A percentile compares a stretch with the other conserved stretches of the same genome.
Evolutionary conservation across 1,139 yeast genomes (phyloP).

Genomic region (Hansenula sp.): DNA sequence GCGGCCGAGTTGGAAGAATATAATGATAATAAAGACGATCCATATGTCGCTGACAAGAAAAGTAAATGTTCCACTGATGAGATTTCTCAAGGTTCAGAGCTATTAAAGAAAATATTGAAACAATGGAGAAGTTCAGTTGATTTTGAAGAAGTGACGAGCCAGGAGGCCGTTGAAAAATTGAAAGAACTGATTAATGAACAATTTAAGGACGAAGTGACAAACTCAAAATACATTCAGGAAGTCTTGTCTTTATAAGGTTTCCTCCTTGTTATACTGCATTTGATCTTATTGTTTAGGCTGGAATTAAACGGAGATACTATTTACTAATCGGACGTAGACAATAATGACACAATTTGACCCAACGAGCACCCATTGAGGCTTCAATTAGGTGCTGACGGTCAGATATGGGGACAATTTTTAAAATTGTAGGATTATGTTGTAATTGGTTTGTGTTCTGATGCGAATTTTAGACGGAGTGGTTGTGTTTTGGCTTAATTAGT

Average conservation of each 20-base stretch:
- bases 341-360: no score
- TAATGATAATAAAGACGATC: constrained; percentile 34
- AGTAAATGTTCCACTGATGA: constrained; percentile 54
- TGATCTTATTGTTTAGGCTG: background rate
- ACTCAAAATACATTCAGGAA: constrained; percentile 41
- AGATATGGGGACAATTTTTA: no score
- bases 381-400: no score
- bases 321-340: background rate
- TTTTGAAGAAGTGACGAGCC: constrained; percentile 20
- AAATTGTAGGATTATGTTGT: no score
- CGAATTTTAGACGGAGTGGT: no score
- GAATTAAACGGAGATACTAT: background rate
- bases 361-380: no score
- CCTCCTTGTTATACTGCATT: background rate
- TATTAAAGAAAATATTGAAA: constrained; percentile 52
- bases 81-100: constrained; percentile 50
- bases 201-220: constrained; percentile 24
- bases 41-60: constrained; percentile 41
- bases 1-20: constrained; percentile 82
- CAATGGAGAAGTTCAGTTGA: constrained; percentile 57
- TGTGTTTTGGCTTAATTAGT: no score
- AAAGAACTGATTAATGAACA: constrained; percentile 29
- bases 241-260: constrained; percentile 26
- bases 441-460: no score
- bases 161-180: constrained; percentile 35